Evolutionary conservation across 306 rosid genomes (phyloP).

Genomic region (Macrotyloma uniflorum): DNA sequence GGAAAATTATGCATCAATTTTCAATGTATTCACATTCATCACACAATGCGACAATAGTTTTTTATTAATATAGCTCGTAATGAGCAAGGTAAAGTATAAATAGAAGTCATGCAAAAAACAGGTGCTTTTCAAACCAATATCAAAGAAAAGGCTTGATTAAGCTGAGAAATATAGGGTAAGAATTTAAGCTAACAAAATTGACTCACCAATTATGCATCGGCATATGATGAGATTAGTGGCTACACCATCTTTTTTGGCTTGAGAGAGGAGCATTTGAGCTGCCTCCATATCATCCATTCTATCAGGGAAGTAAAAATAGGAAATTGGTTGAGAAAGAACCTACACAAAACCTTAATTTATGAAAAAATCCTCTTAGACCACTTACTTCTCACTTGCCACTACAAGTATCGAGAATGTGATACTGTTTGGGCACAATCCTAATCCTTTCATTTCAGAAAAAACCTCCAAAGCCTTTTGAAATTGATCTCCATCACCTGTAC

Average conservation of each 20-base stretch:
- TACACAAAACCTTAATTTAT: slow-evolving; percentile 25
- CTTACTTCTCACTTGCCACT: slow-evolving; percentile 87
- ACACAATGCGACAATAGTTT: background rate
- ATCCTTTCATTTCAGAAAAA: slow-evolving; percentile 76
- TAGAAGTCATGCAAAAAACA: background rate
- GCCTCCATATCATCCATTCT: slow-evolving; percentile 83
- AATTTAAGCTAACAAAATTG: slow-evolving; percentile 13
- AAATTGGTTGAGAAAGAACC: slow-evolving; percentile 28
- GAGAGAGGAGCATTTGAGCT: slow-evolving; percentile 76
- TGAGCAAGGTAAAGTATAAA: background rate
- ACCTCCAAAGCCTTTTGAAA: slow-evolving; percentile 83
- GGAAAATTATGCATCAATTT: slow-evolving; percentile 23
- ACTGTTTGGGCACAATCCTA: slow-evolving; percentile 78
- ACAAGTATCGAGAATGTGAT: slow-evolving; percentile 87
- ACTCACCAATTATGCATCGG: slow-evolving; percentile 79
- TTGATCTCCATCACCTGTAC: slow-evolving; percentile 88
- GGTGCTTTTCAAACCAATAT: slow-evolving; percentile 21
- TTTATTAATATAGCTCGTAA: slow-evolving; percentile 22
- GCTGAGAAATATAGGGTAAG: slow-evolving; percentile 10
- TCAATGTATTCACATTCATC: slow-evolving; percentile 3
- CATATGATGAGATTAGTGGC: slow-evolving; percentile 61
- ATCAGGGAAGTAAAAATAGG: slow-evolving; percentile 41
- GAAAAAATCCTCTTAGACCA: slow-evolving; percentile 27
- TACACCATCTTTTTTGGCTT: slow-evolving; percentile 76
- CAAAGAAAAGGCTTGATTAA: slow-evolving; percentile 12